Evolutionary conservation across 305 asterid genomes (phyloP).

Genomic region (Rubia balearica): DNA sequence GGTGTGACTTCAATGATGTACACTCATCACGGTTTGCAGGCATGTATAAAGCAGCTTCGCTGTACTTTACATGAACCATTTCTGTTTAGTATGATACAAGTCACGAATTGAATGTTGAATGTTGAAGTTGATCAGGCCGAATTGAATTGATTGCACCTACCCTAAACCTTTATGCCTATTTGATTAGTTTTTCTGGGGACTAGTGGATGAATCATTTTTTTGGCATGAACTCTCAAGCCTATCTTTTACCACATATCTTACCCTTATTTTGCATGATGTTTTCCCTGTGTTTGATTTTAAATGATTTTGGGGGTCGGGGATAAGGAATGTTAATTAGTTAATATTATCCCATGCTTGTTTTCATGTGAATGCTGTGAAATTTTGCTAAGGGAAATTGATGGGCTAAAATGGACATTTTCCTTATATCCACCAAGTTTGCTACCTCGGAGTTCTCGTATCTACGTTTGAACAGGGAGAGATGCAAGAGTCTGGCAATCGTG

Average conservation of each 20-base stretch:
- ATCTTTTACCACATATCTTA: not conserved
- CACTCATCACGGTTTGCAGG: conserved; percentile 96
- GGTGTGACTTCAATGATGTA: conserved; percentile 99
- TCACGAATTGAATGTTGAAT: not conserved
- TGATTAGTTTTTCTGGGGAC: not conserved
- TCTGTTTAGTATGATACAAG: not conserved
- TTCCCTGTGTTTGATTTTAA: not conserved
- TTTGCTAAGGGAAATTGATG: not conserved
- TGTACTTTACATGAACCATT: not conserved
- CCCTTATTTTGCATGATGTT: not conserved
- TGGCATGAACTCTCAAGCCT: not conserved
- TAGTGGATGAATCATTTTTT: not conserved
- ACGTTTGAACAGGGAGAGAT: too few species aligned
- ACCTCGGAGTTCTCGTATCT: too few species aligned
- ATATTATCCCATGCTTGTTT: not conserved
- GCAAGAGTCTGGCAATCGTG: too few species aligned
- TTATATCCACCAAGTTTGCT: not conserved
- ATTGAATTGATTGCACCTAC: not conserved
- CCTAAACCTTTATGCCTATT: not conserved
- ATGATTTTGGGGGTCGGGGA: not conserved
- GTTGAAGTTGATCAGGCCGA: too few species aligned
- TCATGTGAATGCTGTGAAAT: not conserved
- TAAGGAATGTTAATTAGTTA: not conserved
- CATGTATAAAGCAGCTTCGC: conserved; percentile 21
- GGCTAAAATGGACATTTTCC: not conserved